phyloP scores from a whole-genome alignment of 148 eudicot genomes.

The Dysphania ambrosioides region DNA sequence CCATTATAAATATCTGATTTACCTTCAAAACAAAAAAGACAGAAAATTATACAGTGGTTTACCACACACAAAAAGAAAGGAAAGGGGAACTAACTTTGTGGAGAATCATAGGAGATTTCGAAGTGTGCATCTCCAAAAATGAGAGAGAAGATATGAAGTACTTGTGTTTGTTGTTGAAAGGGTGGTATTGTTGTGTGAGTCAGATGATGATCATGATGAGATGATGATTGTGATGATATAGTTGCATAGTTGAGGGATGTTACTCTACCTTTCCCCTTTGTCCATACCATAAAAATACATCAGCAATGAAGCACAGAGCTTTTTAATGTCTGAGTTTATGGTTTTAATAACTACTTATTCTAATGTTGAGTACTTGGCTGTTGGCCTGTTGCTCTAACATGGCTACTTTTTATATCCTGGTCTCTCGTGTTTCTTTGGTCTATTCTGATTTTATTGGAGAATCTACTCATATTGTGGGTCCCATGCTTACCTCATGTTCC shows the following conservation, averaged over 20 bases:
- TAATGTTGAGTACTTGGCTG: no score
- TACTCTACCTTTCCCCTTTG: conserved; percentile 5
- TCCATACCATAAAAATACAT: conserved; percentile 7
- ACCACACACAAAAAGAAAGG: not conserved
- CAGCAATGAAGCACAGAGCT: not conserved
- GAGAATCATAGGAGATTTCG: conserved; percentile 29
- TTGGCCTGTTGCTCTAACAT: not conserved
- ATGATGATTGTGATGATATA: conserved; percentile 7
- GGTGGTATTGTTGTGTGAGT: not conserved
- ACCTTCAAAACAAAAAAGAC: conserved; percentile 7
- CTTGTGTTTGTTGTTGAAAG: not conserved
- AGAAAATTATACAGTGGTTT: not conserved
- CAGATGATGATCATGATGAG: conserved; percentile 18
- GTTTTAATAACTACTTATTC: not conserved
- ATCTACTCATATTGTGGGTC: conserved; percentile 30
- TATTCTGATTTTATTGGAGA: conserved; percentile 14
- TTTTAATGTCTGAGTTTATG: conserved; percentile 2
- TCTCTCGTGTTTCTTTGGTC: conserved; percentile 19
- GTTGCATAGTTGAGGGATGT: not conserved
- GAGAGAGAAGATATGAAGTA: not conserved
- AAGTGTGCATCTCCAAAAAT: conserved; percentile 35
- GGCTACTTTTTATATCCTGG: conserved; percentile 10
- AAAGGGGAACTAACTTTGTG: conserved; percentile 35
- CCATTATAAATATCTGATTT: not conserved
- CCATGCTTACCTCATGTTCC: conserved; percentile 25